phyloP scores from a whole-genome alignment of 2,329 filamentous ascomycete species.

The Chaetomium strumarium region DNA sequence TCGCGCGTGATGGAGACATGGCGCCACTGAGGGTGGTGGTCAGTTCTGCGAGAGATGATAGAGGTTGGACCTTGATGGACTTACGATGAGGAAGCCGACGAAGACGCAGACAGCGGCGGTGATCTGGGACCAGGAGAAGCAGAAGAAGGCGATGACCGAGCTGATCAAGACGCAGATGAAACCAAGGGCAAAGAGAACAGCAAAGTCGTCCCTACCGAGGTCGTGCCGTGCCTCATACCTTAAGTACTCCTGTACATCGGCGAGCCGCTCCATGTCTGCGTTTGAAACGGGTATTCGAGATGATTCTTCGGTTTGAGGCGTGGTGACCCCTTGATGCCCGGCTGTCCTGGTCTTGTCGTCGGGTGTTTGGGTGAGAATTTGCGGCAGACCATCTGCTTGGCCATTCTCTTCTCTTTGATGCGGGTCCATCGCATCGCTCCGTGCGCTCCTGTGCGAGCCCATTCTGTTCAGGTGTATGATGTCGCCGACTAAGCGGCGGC shows the following conservation, averaged over 20 bases:
- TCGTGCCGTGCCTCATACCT: constrained; percentile 4
- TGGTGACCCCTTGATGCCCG: not conserved
- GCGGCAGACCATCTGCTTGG: not conserved
- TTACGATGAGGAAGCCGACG: constrained; percentile 13
- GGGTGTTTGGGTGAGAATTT: not conserved
- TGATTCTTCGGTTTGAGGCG: not conserved
- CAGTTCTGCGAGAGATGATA: not conserved
- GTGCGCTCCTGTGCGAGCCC: not conserved
- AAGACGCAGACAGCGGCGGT: constrained; percentile 8
- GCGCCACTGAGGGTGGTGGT: constrained; percentile 12
- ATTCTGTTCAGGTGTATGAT: not conserved
- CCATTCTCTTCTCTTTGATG: not conserved
- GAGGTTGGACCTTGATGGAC: not conserved
- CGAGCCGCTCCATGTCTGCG: not conserved
- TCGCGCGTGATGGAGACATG: constrained; percentile 14
- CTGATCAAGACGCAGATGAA: not conserved
- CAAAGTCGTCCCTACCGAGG: constrained; percentile 11
- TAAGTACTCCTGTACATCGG: not conserved
- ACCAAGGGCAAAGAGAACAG: constrained; percentile 13
- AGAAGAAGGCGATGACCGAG: constrained; percentile 2
- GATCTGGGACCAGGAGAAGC: constrained; percentile 17
- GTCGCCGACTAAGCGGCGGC: constrained; percentile 9
- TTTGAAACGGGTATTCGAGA: not conserved
- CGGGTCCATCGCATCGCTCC: not conserved
- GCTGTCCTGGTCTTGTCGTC: constrained; percentile 11